phyloP scores from a whole-genome alignment of 257 asterid species.

The Capsicum baccatum region DNA sequence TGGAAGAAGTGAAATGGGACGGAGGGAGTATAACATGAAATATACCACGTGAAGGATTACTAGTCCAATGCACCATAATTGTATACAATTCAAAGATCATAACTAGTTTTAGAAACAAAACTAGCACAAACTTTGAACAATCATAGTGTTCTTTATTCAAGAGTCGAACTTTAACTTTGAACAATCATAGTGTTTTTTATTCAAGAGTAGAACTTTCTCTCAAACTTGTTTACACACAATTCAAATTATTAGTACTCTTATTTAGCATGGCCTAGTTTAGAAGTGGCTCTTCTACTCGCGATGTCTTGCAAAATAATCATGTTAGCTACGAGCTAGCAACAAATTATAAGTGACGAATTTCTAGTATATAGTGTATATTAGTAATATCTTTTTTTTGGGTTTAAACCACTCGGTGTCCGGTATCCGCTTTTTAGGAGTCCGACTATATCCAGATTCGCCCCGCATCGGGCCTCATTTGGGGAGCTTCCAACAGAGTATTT shows the following conservation, averaged over 20 bases:
- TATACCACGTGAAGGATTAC: background rate
- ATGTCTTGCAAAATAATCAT: constrained; percentile 35
- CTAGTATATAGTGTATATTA: too few species aligned
- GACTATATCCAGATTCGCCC: too few species aligned
- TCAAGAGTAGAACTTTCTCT: background rate
- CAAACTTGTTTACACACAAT: background rate
- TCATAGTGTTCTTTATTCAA: too few species aligned
- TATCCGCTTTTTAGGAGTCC: too few species aligned
- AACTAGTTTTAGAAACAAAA: background rate
- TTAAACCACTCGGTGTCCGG: too few species aligned
- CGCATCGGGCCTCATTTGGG: too few species aligned
- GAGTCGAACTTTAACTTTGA: background rate
- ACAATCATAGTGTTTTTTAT: background rate
- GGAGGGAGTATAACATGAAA: background rate
- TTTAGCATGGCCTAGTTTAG: constrained; percentile 49
- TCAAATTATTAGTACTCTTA: background rate
- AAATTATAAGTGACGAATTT: too few species aligned
- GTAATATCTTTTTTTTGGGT: too few species aligned
- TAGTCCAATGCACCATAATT: background rate
- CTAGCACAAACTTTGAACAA: background rate
- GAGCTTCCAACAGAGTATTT: too few species aligned
- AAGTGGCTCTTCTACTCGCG: constrained; percentile 51
- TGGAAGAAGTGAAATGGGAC: too few species aligned
- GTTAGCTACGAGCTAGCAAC: too few species aligned
- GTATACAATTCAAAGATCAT: background rate